These are phyloP conservation scores for Penicillium maclennaniae DNA, from an alignment of 495 filamentous ascomycete genomes.

Conservation along the genomic window DNA sequence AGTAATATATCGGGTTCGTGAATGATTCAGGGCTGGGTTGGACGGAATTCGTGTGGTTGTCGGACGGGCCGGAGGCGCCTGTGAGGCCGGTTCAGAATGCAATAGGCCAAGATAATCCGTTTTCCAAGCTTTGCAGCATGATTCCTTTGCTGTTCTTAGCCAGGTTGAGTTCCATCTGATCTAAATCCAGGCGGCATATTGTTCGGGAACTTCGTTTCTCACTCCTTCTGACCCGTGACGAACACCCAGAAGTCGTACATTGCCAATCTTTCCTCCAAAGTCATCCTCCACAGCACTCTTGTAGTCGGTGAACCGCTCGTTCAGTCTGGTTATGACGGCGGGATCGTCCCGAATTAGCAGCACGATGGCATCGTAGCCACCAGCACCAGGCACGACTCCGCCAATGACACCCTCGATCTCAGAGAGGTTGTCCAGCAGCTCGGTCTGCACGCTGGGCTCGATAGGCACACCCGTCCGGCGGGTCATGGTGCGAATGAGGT, in stretches of 20 bases:
- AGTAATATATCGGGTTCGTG: not conserved
- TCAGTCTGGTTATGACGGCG: constrained; percentile 59
- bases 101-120: constrained; percentile 2
- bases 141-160: not conserved
- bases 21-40: not conserved
- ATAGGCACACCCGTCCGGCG: constrained; percentile 73
- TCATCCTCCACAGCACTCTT: constrained; percentile 49
- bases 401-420: constrained; percentile 76
- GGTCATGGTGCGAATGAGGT: constrained; percentile 72
- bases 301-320: constrained; percentile 61
- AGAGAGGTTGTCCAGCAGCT: constrained; percentile 71
- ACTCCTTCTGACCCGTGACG: constrained; percentile 86
- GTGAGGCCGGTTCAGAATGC: constrained; percentile 3
- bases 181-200: constrained; percentile 63
- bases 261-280: constrained; percentile 58
- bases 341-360: constrained; percentile 73
- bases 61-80: not conserved
- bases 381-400: constrained; percentile 90
- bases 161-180: not conserved
- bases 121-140: not conserved
- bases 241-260: constrained; percentile 72
- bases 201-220: constrained; percentile 56
- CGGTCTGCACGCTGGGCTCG: constrained; percentile 82
- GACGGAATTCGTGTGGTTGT: constrained; percentile 5
- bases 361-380: constrained; percentile 88